phyloP scores from a whole-genome alignment of 129 eudicot species.

The Flaveria linearis region DNA sequence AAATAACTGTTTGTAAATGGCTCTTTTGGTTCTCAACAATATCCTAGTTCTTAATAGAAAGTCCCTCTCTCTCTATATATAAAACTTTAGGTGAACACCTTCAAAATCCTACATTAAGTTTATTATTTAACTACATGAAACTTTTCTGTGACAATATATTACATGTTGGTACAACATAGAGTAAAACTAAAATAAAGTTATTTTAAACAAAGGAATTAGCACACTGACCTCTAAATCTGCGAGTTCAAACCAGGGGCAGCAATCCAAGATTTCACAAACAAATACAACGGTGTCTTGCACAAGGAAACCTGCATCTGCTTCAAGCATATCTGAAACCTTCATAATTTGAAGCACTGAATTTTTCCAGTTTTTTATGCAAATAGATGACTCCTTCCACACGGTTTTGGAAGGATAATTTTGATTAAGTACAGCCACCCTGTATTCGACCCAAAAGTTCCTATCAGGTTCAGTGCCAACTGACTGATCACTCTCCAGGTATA shows the following conservation, averaged over 20 bases:
- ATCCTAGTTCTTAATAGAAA: no score
- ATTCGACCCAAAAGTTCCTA: constrained; percentile 95
- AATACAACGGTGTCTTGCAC: constrained; percentile 87
- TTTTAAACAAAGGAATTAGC: constrained; percentile 3
- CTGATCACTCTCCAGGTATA: constrained; percentile 96
- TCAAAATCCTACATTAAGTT: no score
- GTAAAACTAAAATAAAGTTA: neutral
- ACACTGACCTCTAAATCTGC: constrained; percentile 86
- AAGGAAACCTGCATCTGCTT: constrained; percentile 91
- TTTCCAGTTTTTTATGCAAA: constrained; percentile 97
- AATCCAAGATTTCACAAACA: constrained; percentile 95
- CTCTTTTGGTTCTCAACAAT: no score
- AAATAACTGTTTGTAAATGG: no score
- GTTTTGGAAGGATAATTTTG: constrained; percentile 90
- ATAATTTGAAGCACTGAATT: constrained; percentile 97
- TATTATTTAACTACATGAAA: no score
- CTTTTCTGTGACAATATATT: neutral
- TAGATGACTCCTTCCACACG: constrained; percentile 95
- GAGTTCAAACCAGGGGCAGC: constrained; percentile 99
- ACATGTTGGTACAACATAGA: neutral
- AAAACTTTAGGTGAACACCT: no score
- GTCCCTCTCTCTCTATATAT: no score
- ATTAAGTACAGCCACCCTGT: constrained; percentile 89
- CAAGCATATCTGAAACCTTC: constrained; percentile 97
- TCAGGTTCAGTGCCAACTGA: constrained; percentile 85